These are phyloP conservation scores for Delonix regia DNA, from an alignment of 306 rosid genomes.

Conservation along the genomic window DNA sequence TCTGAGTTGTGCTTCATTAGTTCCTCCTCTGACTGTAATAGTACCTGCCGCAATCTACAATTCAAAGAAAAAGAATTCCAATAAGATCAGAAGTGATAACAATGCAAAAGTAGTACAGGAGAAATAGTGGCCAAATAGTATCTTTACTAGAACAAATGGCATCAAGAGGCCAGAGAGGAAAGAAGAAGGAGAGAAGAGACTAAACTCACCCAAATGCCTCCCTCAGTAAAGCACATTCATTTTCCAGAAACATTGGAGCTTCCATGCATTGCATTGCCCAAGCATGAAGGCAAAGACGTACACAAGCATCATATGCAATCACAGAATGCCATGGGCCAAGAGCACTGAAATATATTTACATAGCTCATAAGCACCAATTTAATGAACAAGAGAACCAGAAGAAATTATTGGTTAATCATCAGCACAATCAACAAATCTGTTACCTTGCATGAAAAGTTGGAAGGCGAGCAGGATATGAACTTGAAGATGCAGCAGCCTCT, in stretches of 20 bases:
- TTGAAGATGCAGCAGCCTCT: constrained; percentile 66
- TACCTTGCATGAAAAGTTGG: constrained; percentile 98
- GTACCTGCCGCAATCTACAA: constrained; percentile 79
- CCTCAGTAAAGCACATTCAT: constrained; percentile 86
- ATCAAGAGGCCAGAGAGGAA: constrained; percentile 14
- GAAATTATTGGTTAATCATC: constrained; percentile 14
- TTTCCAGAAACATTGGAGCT: constrained; percentile 96
- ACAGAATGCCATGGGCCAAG: constrained; percentile 95
- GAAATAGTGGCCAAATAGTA: neutral
- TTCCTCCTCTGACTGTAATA: constrained; percentile 94
- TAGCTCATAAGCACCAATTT: constrained; percentile 26
- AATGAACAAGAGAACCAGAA: constrained; percentile 24
- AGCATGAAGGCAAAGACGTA: constrained; percentile 96
- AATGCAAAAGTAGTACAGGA: neutral
- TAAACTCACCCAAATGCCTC: constrained; percentile 85
- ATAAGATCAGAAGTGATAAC: constrained; percentile 11
- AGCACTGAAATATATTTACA: constrained; percentile 66
- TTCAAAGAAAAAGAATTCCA: constrained; percentile 21
- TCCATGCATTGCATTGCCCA: constrained; percentile 99
- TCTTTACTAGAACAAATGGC: neutral
- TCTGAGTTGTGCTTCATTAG: constrained; percentile 76
- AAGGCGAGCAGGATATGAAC: constrained; percentile 65
- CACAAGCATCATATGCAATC: constrained; percentile 96
- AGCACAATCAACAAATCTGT: constrained; percentile 25
- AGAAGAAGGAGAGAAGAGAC: constrained; percentile 22